A percentile compares a stretch with the other conserved stretches of the same genome.
Conservation (phyloP, 1,284 basidiomycete species). For the Trichosporon faecale region DNA sequence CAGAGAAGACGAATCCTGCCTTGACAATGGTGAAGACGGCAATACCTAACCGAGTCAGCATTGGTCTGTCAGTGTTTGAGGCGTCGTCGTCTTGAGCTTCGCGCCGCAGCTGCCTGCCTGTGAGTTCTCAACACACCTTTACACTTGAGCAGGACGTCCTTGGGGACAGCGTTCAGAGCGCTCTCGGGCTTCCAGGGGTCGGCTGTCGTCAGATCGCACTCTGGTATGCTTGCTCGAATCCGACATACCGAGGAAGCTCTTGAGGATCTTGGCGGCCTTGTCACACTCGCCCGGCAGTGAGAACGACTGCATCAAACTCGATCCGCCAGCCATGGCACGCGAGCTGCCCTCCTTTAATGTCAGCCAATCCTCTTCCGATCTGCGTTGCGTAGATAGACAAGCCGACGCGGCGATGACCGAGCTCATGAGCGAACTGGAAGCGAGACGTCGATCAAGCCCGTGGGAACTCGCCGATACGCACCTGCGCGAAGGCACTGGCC, state of each 20-base stretch:
- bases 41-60: slow-evolving; percentile 60
- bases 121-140: slow-evolving; percentile 60
- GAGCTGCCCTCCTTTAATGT: slow-evolving; percentile 37
- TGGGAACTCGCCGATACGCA: slow-evolving; percentile 17
- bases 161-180: slow-evolving; percentile 92
- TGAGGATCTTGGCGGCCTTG: slow-evolving; percentile 86
- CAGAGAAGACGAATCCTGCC: slow-evolving; percentile 93
- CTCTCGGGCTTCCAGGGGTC: slow-evolving; percentile 84
- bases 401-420: neutral
- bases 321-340: slow-evolving; percentile 42
- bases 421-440: neutral
- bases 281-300: slow-evolving; percentile 80
- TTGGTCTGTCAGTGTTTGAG: neutral
- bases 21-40: slow-evolving; percentile 90
- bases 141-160: slow-evolving; percentile 83
- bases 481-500: slow-evolving; percentile 36
- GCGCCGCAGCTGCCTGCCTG: neutral
- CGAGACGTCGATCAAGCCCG: neutral
- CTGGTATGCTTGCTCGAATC: neutral
- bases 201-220: slow-evolving; percentile 57
- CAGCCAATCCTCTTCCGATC: neutral
- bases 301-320: slow-evolving; percentile 73
- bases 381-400: no score
- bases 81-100: neutral
- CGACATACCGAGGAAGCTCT: slow-evolving; percentile 75